Base-by-base conservation (phyloP, 108 stramenopile species). In the Nitzschia inconspicua region DNA sequence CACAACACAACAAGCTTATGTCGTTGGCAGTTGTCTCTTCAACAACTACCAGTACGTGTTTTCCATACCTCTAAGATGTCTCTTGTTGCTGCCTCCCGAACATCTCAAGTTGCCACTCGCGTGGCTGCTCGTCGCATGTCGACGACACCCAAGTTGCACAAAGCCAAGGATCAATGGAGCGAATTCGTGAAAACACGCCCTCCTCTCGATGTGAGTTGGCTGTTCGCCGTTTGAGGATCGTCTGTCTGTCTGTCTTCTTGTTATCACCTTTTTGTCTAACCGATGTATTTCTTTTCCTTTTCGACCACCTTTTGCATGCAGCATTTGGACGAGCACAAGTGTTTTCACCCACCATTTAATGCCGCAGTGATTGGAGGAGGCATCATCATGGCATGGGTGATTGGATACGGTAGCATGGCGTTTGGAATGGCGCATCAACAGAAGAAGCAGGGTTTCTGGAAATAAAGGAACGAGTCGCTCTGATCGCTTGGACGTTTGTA, bases 401-500 rank as follows among this genome's bases (percentile, higher is more conserved):
- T 70, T 35, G 86, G 86, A 36, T 87, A 84, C 37, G 86, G 89
- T 32, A 41, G 71, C 66, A 90, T 86, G 81, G 77, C 65, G 29
- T 82, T 75, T 42, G 85, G 89, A 24, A 77, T 83, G 72, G 48
- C 63, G 4, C 84, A 85, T 49, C 89, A 91, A 57, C 86, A 88
- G 72, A 74, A 84, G 63, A 91, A 91, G 78, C 89, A 91, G 65
- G 89, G 89, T 64, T 91, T 79, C 77, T 91, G 86, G 86, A 88
- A 84, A 54, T 54, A 37, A 54, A 22, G 13, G 22, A 18, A 8
- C 51, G n/a, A n/a, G n/a, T n/a, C n/a, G n/a, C n/a, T n/a, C n/a
- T n/a, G n/a, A n/a, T n/a, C n/a, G n/a, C n/a, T n/a, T n/a, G n/a
- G n/a, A n/a, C n/a, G n/a, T n/a, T n/a, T n/a, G n/a, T n/a, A n/a